phyloP scores from a whole-genome alignment of 2,329 filamentous ascomycete species.

The Cladosporium sp. region DNA sequence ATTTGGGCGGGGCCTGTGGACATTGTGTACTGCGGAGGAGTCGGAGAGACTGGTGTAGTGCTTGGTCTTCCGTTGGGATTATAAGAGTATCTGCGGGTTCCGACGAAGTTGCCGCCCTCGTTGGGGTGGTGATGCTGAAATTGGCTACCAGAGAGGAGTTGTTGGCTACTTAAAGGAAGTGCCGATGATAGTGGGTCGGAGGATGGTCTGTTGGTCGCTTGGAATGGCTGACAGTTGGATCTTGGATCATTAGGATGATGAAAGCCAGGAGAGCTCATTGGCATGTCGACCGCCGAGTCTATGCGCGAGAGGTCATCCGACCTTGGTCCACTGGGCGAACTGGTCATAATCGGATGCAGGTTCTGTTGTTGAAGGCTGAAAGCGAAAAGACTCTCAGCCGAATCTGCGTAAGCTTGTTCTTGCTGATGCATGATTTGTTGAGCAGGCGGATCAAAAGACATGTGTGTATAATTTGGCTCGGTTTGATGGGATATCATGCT shows the following conservation, averaged over 20 bases:
- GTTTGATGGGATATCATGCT: neutral
- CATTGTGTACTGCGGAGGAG: neutral
- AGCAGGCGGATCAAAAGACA: neutral
- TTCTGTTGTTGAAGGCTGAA: too few species aligned
- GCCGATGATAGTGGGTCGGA: slow-evolving; percentile 42
- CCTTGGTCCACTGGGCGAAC: too few species aligned
- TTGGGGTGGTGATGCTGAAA: too few species aligned
- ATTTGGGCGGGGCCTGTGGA: neutral
- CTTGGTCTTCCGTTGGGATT: slow-evolving; percentile 37
- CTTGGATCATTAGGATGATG: neutral
- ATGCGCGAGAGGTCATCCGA: neutral
- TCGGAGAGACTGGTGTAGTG: neutral
- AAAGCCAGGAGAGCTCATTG: neutral
- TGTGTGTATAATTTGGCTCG: neutral
- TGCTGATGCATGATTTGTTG: neutral
- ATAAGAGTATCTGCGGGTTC: slow-evolving; percentile 40
- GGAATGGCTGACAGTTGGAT: neutral
- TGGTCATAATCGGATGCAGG: too few species aligned
- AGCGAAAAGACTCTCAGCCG: too few species aligned
- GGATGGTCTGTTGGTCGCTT: neutral
- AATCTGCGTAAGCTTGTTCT: too few species aligned
- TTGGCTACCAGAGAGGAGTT: slow-evolving; percentile 41
- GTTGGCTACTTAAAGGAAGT: slow-evolving; percentile 50
- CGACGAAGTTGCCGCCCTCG: too few species aligned
- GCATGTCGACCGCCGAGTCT: slow-evolving; percentile 15